Conservation (phyloP, 2,329 filamentous ascomycete genomes). For the Graphium sp. region DNA sequence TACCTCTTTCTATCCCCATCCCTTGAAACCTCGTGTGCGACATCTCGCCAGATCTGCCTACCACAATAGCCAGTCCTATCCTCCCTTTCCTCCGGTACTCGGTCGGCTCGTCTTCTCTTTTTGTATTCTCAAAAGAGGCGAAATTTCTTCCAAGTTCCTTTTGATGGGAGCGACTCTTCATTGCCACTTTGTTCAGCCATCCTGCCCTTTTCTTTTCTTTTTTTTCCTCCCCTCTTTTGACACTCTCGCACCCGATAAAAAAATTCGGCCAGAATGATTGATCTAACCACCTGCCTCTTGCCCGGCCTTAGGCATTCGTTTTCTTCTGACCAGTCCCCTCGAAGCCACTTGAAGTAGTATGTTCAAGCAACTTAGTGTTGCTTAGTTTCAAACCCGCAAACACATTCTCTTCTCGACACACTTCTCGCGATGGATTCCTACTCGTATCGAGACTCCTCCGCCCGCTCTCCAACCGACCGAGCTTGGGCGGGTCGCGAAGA, state of each 20-base stretch:
- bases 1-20: too few relatives aligned
- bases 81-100: too few relatives aligned
- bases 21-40: too few relatives aligned
- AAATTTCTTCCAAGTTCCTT: too few relatives aligned
- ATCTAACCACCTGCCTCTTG: conserved; percentile 39
- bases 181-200: conserved; percentile 3
- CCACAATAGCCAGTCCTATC: too few relatives aligned
- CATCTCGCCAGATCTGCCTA: too few relatives aligned
- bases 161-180: too few relatives aligned
- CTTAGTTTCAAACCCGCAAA: conserved; percentile 5
- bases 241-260: too few relatives aligned
- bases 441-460: conserved; percentile 32
- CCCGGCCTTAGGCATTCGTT: conserved; percentile 27
- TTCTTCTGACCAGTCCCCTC: conserved; percentile 10
- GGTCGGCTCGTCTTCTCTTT: too few relatives aligned
- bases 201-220: conserved; percentile 8
- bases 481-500: conserved; percentile 35
- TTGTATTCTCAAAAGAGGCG: too few relatives aligned
- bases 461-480: conserved; percentile 35
- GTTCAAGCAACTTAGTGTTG: too few relatives aligned
- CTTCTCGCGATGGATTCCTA: conserved; percentile 33
- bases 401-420: conserved; percentile 4
- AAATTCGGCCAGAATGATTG: conserved; percentile 29
- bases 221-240: conserved; percentile 11
- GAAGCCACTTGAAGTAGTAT: conserved; percentile 10